Conservation (phyloP, 2,329 filamentous ascomycete genomes). For the Hypocrella siamensis region DNA sequence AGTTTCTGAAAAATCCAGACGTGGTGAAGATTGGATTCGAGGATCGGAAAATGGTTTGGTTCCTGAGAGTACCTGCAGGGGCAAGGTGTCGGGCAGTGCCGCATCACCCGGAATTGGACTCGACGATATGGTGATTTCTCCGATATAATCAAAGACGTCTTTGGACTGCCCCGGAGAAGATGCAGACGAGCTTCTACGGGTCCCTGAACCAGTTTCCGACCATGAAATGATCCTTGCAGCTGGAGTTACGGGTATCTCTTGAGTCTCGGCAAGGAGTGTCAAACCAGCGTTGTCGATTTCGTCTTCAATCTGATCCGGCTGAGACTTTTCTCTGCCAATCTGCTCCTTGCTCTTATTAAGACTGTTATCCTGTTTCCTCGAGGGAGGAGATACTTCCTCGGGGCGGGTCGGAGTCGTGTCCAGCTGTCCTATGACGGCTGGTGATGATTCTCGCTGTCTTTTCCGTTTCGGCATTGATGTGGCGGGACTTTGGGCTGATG, state of each 20-base stretch:
- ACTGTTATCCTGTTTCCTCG: background rate
- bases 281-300: slow-evolving; percentile 11
- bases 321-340: background rate
- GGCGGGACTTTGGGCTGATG: background rate
- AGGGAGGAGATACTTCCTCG: slow-evolving; percentile 5
- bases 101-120: slow-evolving; percentile 9
- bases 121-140: slow-evolving; percentile 10
- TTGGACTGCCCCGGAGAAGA: slow-evolving; percentile 4
- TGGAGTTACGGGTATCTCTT: background rate
- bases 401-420: slow-evolving; percentile 18
- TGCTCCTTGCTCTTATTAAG: background rate
- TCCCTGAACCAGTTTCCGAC: slow-evolving; percentile 14
- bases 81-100: slow-evolving; percentile 10
- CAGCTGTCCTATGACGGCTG: slow-evolving; percentile 13
- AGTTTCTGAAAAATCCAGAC: slow-evolving; percentile 18
- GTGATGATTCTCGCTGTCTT: slow-evolving; percentile 5
- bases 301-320: slow-evolving; percentile 9
- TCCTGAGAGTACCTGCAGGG: background rate
- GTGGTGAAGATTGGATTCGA: background rate
- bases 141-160: slow-evolving; percentile 9
- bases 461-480: background rate
- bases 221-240: slow-evolving; percentile 8
- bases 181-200: slow-evolving; percentile 15
- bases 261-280: slow-evolving; percentile 5
- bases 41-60: background rate